Evolutionary conservation across 148 eudicot species (phyloP).

Genomic region (Nepenthes mirabilis): DNA sequence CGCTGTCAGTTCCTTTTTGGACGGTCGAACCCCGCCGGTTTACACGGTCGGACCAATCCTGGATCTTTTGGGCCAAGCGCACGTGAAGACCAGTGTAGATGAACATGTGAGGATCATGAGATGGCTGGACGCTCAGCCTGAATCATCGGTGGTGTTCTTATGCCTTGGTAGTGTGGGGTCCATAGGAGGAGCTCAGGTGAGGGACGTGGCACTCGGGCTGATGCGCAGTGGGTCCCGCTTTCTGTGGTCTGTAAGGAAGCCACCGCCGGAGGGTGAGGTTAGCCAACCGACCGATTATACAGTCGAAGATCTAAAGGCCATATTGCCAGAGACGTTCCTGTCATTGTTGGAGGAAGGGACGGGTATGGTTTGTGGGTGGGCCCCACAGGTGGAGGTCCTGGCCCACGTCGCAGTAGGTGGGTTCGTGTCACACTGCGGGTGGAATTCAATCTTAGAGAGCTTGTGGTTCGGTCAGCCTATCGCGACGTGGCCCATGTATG

Average conservation of each 20-base stretch:
- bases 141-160: conserved; percentile 7
- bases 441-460: conserved; percentile 10
- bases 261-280: neutral
- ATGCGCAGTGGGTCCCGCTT: conserved; percentile 3
- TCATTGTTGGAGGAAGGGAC: neutral
- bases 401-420: neutral
- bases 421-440: conserved; percentile 9
- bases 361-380: neutral
- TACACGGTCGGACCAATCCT: conserved; percentile 9
- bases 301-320: neutral
- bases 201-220: conserved; percentile 6
- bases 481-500: conserved; percentile 6
- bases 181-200: neutral
- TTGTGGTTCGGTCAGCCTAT: conserved; percentile 7
- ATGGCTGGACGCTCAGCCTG: conserved; percentile 11
- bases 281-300: neutral
- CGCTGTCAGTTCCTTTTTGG: neutral
- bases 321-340: neutral
- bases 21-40: neutral
- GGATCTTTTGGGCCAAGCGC: neutral
- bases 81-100: neutral
- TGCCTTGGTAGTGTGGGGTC: conserved; percentile 7
- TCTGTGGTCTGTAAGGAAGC: conserved; percentile 1
- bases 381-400: neutral
- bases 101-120: neutral